These are phyloP conservation scores for Venturia effusa DNA, from an alignment of 2,329 filamentous ascomycete genomes.

Conservation along the genomic window DNA sequence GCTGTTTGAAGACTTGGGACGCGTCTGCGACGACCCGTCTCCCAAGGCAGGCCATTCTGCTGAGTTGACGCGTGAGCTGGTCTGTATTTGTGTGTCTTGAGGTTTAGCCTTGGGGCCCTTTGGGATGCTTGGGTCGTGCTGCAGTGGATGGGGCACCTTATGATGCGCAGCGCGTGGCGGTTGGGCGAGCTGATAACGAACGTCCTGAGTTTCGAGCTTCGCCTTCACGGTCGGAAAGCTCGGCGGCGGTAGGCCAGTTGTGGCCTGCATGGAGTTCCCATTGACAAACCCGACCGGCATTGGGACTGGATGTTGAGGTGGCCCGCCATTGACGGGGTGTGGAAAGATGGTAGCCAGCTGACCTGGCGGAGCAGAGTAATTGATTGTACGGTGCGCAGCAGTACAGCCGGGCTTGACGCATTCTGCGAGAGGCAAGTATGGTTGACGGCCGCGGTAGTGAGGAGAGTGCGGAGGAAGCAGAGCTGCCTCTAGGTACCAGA, in stretches of 20 bases:
- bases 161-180: neutral
- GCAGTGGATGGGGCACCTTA: neutral
- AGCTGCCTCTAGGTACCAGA: slow-evolving; percentile 3
- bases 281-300: neutral
- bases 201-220: neutral
- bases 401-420: neutral
- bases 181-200: neutral
- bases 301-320: neutral
- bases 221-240: neutral
- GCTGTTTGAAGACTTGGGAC: neutral
- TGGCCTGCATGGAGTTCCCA: neutral
- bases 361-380: neutral
- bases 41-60: neutral
- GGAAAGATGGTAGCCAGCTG: neutral
- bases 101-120: neutral
- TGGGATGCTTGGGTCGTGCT: neutral
- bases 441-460: neutral
- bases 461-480: neutral
- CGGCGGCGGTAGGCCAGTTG: neutral
- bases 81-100: neutral
- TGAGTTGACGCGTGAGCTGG: neutral
- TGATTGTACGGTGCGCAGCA: neutral
- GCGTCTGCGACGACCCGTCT: neutral
- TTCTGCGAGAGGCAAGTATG: neutral
- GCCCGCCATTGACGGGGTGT: neutral